Conservation (phyloP, 768 basidiomycete species). For the Fibroporia radiculosa region DNA sequence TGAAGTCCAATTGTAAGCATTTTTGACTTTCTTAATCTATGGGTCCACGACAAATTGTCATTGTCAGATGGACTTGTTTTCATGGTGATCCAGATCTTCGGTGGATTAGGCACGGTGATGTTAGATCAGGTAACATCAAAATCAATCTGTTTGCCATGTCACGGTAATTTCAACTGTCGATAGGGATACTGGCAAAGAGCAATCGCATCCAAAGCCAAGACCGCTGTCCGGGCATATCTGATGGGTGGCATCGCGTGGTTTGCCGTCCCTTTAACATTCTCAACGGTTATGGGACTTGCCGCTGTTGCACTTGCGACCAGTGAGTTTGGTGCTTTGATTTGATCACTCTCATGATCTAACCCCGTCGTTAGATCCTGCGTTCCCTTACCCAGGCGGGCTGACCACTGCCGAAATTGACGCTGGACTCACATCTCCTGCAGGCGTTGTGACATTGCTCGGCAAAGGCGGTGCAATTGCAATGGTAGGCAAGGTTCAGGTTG, state of each 20-base stretch:
- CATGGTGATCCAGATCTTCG: slow-evolving; percentile 4
- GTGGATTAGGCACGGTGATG: slow-evolving; percentile 1
- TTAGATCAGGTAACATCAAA: slow-evolving; percentile 1
- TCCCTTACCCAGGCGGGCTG: slow-evolving; percentile 6
- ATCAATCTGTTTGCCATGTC: neutral
- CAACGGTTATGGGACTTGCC: slow-evolving; percentile 25
- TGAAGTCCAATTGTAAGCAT: slow-evolving; percentile 29
- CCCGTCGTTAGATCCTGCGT: neutral
- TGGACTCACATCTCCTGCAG: slow-evolving; percentile 22
- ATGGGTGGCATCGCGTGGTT: slow-evolving; percentile 30
- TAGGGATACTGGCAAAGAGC: slow-evolving; percentile 27
- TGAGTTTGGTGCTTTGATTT: neutral
- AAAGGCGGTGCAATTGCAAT: slow-evolving; percentile 21
- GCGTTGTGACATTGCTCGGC: slow-evolving; percentile 20
- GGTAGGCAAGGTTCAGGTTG: neutral
- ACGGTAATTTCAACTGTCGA: slow-evolving; percentile 5
- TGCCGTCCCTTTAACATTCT: slow-evolving; percentile 30
- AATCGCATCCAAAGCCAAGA: slow-evolving; percentile 23
- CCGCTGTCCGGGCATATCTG: slow-evolving; percentile 24
- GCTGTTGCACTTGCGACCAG: slow-evolving; percentile 15
- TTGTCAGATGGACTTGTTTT: slow-evolving; percentile 4
- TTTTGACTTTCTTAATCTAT: neutral
- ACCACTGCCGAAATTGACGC: slow-evolving; percentile 11
- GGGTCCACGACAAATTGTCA: neutral
- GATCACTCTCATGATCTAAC: neutral